These are phyloP conservation scores for Hyaloscypha finlandica DNA, from an alignment of 495 filamentous ascomycete genomes.

Conservation along the genomic window DNA sequence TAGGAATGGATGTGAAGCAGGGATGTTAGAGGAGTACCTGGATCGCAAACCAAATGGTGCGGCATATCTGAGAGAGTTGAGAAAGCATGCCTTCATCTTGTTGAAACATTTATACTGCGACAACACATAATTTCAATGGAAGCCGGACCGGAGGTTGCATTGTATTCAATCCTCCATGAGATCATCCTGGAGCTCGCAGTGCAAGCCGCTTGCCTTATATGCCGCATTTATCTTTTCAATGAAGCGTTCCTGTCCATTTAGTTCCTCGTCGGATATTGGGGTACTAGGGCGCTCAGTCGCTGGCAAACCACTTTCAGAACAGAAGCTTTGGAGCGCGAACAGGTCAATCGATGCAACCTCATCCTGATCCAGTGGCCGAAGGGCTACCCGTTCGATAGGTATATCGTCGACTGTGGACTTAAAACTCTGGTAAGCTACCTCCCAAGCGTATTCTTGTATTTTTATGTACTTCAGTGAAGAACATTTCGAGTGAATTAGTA, in stretches of 20 bases:
- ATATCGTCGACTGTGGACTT: not conserved
- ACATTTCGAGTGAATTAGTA: conserved; percentile 1
- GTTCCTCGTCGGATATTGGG: not conserved
- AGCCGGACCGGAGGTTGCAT: too few relatives aligned
- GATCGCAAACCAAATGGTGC: not conserved
- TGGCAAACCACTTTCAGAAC: not conserved
- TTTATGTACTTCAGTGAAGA: conserved; percentile 2
- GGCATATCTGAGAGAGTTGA: not conserved
- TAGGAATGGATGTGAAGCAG: not conserved
- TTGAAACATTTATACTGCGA: too few relatives aligned
- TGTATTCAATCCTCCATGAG: too few relatives aligned
- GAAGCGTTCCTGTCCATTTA: not conserved
- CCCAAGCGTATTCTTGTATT: not conserved
- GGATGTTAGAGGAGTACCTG: not conserved
- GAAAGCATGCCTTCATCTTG: not conserved
- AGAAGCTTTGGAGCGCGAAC: not conserved
- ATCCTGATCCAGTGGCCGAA: not conserved
- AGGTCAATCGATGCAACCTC: not conserved
- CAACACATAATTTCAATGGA: too few relatives aligned
- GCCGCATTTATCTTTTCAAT: too few relatives aligned
- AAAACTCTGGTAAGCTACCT: not conserved
- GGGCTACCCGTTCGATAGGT: not conserved
- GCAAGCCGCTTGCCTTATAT: too few relatives aligned
- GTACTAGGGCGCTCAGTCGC: not conserved
- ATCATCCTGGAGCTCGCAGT: too few relatives aligned